Evolutionary conservation across 163 green algal genomes (phyloP), one percentile per base, ranked within the genome.

Genomic region (Prototheca cutis): DNA sequence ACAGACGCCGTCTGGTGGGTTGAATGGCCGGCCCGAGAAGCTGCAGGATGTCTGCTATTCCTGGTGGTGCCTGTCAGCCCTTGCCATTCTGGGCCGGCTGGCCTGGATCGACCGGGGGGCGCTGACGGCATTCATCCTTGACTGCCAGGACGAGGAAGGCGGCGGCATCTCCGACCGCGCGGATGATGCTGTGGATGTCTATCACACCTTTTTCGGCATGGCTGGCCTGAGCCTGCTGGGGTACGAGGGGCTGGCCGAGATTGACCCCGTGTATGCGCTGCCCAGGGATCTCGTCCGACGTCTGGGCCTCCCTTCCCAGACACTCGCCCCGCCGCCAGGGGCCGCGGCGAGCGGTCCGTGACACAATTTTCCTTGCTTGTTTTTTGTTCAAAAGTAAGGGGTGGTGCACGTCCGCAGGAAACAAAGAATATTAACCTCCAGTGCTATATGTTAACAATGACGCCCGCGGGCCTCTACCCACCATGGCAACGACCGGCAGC

Each of bases 151-250:
- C 62, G 86, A 94, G 61, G 76, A 95, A 24, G 67, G 84, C 10
- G 93, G 93, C 3, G 93, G 93, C 33, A 98, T 99, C 61, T 90
- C 81, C 3, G 93, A 99, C 71, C 58, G 93, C 25, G 88, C 92
- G 0, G 90, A 97, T n/a, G 89, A 98, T 60, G 48, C 75, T 84
- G 88, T 83, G 3, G 93, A 99, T 59, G 83, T 98, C 8, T 99
- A 93, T 65, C 93, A 98, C 80, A 99, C 93, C 17, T 99, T 96
- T 56, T 99, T 98, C 58, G 93, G 93, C 25, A 83, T 99, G 29
- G 92, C 91, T 4, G 91, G 82, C 1, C 69, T 97, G 18, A 80
- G 77, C 4, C 76, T 98, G 27, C 82, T 98, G 86, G 84, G 81
- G 1, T 77, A 91, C 31, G 56, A 68, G 3, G 78, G 74, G 4